A percentile compares a stretch with the other conserved stretches of the same genome.
These are phyloP conservation scores for Globisporangium radiosum DNA, from an alignment of 352 stramenopile genomes.

Conservation along the genomic window DNA sequence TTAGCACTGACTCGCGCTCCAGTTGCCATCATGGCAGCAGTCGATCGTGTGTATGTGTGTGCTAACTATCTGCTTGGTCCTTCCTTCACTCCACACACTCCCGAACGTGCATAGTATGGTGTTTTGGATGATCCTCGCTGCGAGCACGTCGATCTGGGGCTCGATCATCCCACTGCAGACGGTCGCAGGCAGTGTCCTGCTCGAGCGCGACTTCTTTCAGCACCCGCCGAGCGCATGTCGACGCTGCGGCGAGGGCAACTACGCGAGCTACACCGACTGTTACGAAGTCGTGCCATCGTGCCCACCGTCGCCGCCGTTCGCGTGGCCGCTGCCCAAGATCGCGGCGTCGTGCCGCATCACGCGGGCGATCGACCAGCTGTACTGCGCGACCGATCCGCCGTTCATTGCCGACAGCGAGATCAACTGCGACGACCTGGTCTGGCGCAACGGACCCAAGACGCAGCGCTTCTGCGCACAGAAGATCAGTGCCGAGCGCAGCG, in stretches of 20 bases:
- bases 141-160: constrained; percentile 73
- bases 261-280: constrained; percentile 41
- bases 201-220: constrained; percentile 66
- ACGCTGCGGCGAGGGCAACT: constrained; percentile 30
- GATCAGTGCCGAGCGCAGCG: constrained; percentile 29
- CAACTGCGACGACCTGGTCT: constrained; percentile 35
- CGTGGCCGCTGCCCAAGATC: constrained; percentile 35
- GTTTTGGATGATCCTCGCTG: constrained; percentile 72
- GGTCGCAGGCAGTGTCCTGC: constrained; percentile 63
- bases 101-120: constrained; percentile 12
- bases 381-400: constrained; percentile 22
- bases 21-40: no score
- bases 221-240: constrained; percentile 20
- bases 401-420: constrained; percentile 38
- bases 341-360: constrained; percentile 27
- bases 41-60: no score
- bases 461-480: constrained; percentile 34
- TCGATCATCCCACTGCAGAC: constrained; percentile 84
- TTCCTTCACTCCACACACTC: neutral
- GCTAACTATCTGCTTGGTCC: no score
- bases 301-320: constrained; percentile 26
- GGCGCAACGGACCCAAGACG: constrained; percentile 29
- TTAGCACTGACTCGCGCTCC: no score
- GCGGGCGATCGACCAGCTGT: constrained; percentile 24
- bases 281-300: constrained; percentile 27